A percentile compares a stretch with the other conserved stretches of the same genome.
Evolutionary conservation across 140 eudicot species (phyloP).

Genomic region (Senecio squalidus): DNA sequence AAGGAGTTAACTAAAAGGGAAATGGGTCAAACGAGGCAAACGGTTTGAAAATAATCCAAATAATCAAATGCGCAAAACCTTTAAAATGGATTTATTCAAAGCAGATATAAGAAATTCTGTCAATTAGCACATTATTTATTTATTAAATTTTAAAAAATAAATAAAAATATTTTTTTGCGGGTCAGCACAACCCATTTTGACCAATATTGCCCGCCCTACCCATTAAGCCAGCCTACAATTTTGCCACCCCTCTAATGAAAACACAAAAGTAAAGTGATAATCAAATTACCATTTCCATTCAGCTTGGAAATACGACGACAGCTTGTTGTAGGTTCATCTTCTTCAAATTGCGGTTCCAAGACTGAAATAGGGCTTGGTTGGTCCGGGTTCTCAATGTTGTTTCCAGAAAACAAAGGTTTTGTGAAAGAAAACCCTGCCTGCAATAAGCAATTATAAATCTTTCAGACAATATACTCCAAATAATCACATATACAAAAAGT

Average conservation of each 20-base stretch:
- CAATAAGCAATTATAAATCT: slow-evolving; percentile 7
- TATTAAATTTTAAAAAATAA: neutral
- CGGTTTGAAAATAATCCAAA: neutral
- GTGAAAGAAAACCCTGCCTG: slow-evolving; percentile 45
- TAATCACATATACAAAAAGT: neutral
- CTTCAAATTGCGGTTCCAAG: slow-evolving; percentile 70
- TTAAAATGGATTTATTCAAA: too few relatives aligned
- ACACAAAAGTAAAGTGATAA: neutral
- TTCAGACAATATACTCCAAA: slow-evolving; percentile 5
- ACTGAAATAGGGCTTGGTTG: slow-evolving; percentile 98
- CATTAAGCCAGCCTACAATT: neutral
- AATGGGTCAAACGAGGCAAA: slow-evolving; percentile 2
- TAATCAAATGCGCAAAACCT: too few relatives aligned
- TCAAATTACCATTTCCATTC: slow-evolving; percentile 45
- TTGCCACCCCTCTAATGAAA: neutral
- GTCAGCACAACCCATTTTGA: too few relatives aligned
- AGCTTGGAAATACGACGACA: slow-evolving; percentile 28
- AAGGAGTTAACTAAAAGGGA: neutral
- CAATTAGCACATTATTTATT: neutral
- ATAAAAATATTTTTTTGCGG: neutral
- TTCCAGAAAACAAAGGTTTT: slow-evolving; percentile 25
- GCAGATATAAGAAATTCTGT: neutral
- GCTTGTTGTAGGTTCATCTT: slow-evolving; percentile 39
- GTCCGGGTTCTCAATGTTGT: slow-evolving; percentile 58
- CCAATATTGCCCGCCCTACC: too few relatives aligned